Percentiles rank a stretch among this genome's conserved stretches.
Conservation (phyloP, 208 protist species). For the Trypanosoma congolense region DNA sequence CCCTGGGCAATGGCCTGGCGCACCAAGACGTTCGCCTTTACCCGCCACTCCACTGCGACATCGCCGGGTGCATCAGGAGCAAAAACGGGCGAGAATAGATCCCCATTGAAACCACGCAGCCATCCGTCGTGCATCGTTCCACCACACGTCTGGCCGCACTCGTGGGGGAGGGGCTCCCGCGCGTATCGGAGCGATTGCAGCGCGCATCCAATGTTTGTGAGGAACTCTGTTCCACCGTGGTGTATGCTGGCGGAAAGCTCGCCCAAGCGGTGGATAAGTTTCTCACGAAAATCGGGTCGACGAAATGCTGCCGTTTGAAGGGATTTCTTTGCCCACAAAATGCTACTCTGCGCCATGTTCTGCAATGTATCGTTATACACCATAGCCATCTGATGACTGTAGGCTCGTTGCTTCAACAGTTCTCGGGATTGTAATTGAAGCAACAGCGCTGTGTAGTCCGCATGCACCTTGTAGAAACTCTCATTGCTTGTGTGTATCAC, state of each 20-base stretch:
- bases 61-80: conserved; percentile 29
- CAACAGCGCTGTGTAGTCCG: conserved; percentile 43
- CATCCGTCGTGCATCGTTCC: conserved; percentile 58
- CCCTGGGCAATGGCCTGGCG: conserved; percentile 53
- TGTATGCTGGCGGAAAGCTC: conserved; percentile 32
- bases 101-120: conserved; percentile 59
- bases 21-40: conserved; percentile 75
- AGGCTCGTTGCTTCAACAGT: conserved; percentile 55
- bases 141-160: conserved; percentile 36
- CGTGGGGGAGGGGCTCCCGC: conserved; percentile 25
- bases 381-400: conserved; percentile 32
- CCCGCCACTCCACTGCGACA: conserved; percentile 79
- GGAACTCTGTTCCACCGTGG: conserved; percentile 42
- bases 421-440: conserved; percentile 62
- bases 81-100: conserved; percentile 34
- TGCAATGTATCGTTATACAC: conserved; percentile 44
- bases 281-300: conserved; percentile 37
- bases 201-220: conserved; percentile 41
- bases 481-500: conserved; percentile 72
- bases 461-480: conserved; percentile 50
- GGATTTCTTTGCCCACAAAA: conserved; percentile 42
- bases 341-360: conserved; percentile 43
- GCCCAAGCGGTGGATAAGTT: conserved; percentile 29
- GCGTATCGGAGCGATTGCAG: conserved; percentile 44
- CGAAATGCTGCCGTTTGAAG: conserved; percentile 57